These are phyloP conservation scores for Protea cynaroides DNA, from an alignment of 164 flowering plant genomes.

Conservation along the genomic window DNA sequence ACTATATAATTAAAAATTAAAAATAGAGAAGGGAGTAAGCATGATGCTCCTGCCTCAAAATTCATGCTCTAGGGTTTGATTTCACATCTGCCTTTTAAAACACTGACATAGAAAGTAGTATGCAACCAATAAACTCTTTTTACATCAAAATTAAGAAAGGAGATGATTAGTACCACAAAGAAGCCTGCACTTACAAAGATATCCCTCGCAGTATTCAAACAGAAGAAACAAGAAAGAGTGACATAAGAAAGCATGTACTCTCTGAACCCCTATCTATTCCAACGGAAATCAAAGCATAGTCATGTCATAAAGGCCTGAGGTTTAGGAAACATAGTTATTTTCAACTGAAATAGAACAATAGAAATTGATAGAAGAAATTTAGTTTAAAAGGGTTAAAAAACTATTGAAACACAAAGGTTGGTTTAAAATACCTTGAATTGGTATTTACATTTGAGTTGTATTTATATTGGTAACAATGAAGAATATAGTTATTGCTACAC, in stretches of 20 bases:
- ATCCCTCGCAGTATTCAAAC: constrained; percentile 50
- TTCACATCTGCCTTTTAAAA: too few relatives aligned
- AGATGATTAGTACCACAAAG: constrained; percentile 43
- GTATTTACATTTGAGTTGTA: too few relatives aligned
- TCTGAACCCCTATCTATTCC: constrained; percentile 59
- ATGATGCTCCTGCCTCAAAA: too few relatives aligned
- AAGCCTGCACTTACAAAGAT: constrained; percentile 67
- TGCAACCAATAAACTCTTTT: neutral
- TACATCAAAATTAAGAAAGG: neutral
- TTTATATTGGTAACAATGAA: too few relatives aligned
- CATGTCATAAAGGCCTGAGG: constrained; percentile 89
- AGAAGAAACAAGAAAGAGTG: constrained; percentile 84
- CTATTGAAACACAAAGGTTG: too few relatives aligned
- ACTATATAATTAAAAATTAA: too few relatives aligned
- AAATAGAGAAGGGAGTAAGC: too few relatives aligned
- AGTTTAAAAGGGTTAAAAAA: neutral
- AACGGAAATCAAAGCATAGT: constrained; percentile 91
- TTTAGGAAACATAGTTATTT: constrained; percentile 1
- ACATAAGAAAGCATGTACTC: constrained; percentile 87
- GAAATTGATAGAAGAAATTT: neutral
- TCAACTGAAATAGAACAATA: neutral
- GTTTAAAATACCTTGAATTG: too few relatives aligned
- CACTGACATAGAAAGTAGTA: neutral
- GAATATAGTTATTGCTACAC: too few relatives aligned
- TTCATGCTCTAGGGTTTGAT: too few relatives aligned